phyloP scores from a whole-genome alignment of 2,329 filamentous ascomycete species.

The Fusarium nodosum region DNA sequence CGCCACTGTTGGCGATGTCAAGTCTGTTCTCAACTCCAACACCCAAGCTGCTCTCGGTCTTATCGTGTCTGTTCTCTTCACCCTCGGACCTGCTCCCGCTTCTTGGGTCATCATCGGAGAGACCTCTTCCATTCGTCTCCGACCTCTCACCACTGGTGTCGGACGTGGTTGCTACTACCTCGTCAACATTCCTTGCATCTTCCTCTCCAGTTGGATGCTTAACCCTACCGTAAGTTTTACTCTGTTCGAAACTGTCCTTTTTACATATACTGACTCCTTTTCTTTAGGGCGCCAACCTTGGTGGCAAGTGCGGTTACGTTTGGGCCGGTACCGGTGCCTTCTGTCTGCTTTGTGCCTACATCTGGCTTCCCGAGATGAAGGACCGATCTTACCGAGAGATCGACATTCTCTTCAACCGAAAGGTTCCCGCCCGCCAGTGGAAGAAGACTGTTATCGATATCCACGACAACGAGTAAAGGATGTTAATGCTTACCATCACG shows the following conservation, averaged over 20 bases:
- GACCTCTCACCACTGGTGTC: conserved; percentile 74
- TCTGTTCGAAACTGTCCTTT: neutral
- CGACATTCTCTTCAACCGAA: conserved; percentile 70
- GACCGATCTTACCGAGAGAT: conserved; percentile 71
- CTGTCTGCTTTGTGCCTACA: conserved; percentile 65
- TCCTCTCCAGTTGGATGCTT: conserved; percentile 72
- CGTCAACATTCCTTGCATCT: conserved; percentile 75
- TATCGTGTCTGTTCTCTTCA: conserved; percentile 75
- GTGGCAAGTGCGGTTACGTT: conserved; percentile 70
- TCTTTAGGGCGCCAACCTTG: conserved; percentile 58
- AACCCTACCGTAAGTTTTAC: conserved; percentile 61
- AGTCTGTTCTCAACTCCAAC: conserved; percentile 57
- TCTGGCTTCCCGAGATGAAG: conserved; percentile 70
- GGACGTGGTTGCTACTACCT: conserved; percentile 75
- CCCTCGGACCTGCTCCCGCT: conserved; percentile 71
- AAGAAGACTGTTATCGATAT: conserved; percentile 69
- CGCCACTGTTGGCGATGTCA: conserved; percentile 60
- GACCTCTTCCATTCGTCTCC: conserved; percentile 73
- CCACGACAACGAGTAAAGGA: conserved; percentile 71
- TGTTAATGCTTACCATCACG: neutral
- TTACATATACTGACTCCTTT: conserved; percentile 45
- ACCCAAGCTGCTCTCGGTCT: conserved; percentile 74
- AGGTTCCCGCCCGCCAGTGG: conserved; percentile 67
- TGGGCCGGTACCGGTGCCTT: conserved; percentile 70
- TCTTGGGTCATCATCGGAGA: conserved; percentile 78